Percentiles rank a stretch among this genome's conserved stretches.
Conservation (phyloP, 2,329 filamentous ascomycete species). For the Fusarium acutatum region DNA sequence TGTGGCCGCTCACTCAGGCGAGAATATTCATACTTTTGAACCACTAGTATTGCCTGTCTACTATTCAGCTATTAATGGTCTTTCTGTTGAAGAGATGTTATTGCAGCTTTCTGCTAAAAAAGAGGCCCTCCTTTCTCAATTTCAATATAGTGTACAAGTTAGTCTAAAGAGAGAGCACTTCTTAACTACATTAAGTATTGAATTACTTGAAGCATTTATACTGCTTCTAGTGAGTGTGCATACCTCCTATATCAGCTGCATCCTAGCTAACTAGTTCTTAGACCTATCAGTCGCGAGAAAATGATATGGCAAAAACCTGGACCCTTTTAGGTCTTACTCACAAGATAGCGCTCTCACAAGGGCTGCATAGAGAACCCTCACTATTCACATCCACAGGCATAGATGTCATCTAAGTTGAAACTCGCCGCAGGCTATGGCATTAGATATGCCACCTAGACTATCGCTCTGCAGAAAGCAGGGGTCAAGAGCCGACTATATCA, state of each 20-base stretch:
- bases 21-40: background rate
- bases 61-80: background rate
- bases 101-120: background rate
- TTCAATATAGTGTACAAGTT: background rate
- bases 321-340: background rate
- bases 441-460: background rate
- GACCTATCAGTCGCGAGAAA: background rate
- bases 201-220: background rate
- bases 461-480: background rate
- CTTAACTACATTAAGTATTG: background rate
- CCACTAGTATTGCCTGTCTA: background rate
- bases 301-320: background rate
- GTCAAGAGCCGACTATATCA: background rate
- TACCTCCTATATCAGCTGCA: accelerated
- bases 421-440: background rate
- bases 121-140: background rate
- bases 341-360: background rate
- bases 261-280: background rate
- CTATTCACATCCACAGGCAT: background rate
- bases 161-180: background rate
- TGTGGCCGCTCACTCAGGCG: accelerated
- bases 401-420: background rate
- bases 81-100: background rate
- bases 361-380: background rate
- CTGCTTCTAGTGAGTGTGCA: background rate